Evolutionary conservation across 495 filamentous ascomycete genomes (phyloP), one percentile per base, ranked within the genome.

Genomic region (Lepidopterella palustris): DNA sequence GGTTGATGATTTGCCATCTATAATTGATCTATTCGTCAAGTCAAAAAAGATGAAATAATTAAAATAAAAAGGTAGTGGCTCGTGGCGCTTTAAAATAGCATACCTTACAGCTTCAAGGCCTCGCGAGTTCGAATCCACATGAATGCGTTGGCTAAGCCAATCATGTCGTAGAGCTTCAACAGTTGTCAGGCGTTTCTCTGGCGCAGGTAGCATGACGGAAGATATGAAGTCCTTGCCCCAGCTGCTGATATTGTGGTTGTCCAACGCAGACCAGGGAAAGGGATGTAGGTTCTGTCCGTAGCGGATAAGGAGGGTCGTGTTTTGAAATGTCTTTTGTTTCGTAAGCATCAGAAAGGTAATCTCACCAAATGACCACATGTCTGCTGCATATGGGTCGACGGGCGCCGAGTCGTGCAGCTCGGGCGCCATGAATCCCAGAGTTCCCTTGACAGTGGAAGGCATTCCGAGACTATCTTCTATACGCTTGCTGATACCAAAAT

Each of bases 401-500:
- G 45, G 20, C 23, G 15, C n/a, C 26, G 53, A 42, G 6, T 55
- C 59, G 29, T 71, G 62, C 4, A 73, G 54, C 58, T 80, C 77
- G 0, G 76, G 77, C 0, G 78, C 73, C 50, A 70, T 58, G 55
- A 73, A 80, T 5, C 57, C 64, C 10, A 56, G 45, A 1, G 72
- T 77, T 9, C 72, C 72, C 15, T 57, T 52, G 13, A 69, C 66
- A 15, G 64, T 59, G 0, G 72, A 77, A 18, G 58, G 55, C 3
- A 20, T 2, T 69, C 51, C 1, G 42, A 61, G 1, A 57, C 70
- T 6, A 45, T 45, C 63, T 42, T 70, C 67, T 0, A 70, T 53
- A 3, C 71, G 68, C 57, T 78, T 79, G 45, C 63, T 70, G 48
- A 81, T 75, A 0, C 79, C 79, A 54, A 82, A 80, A 66, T 81